A percentile compares a stretch with the other conserved stretches of the same genome.
phyloP scores from a whole-genome alignment of 371 early-diverging fungal species.

The Mortierella sp. region DNA sequence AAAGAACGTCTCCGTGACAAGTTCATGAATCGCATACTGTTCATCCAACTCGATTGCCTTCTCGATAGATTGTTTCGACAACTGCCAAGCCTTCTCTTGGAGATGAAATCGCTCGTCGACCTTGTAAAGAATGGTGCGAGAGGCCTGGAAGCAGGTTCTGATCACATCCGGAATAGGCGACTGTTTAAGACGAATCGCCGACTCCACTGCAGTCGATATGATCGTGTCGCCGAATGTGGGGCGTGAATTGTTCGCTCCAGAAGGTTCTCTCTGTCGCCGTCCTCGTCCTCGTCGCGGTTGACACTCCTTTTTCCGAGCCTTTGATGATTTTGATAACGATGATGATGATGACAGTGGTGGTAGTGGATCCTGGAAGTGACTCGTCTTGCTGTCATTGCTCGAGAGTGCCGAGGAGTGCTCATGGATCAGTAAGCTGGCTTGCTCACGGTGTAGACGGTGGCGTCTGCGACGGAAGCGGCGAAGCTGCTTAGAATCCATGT shows the following conservation, averaged over 20 bases:
- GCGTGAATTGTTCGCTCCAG: neutral
- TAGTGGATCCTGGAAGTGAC: neutral
- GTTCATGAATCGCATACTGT: slow-evolving; percentile 68
- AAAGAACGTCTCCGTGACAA: slow-evolving; percentile 61
- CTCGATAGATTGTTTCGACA: slow-evolving; percentile 59
- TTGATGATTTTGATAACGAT: neutral
- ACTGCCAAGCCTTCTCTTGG: slow-evolving; percentile 62
- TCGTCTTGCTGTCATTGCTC: neutral
- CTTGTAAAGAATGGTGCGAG: slow-evolving; percentile 50
- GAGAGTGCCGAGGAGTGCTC: slow-evolving; percentile 4
- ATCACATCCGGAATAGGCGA: slow-evolving; percentile 73
- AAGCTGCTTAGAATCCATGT: slow-evolving; percentile 20
- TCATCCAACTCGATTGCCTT: slow-evolving; percentile 67
- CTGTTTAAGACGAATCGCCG: slow-evolving; percentile 71
- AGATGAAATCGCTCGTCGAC: slow-evolving; percentile 64
- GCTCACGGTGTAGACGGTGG: slow-evolving; percentile 34
- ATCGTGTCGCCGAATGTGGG: slow-evolving; percentile 56
- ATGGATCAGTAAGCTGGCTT: slow-evolving; percentile 35
- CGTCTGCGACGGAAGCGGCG: slow-evolving; percentile 45
- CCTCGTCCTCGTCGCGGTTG: slow-evolving; percentile 1
- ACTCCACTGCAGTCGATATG: slow-evolving; percentile 59
- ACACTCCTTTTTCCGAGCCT: neutral
- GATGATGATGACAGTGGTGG: neutral
- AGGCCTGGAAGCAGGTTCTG: slow-evolving; percentile 55
- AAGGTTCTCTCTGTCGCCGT: neutral